Evolutionary conservation across 192 early-diverging fungal genomes (phyloP), one percentile per base, ranked within the genome.

Genomic region (Entomortierella lignicola): DNA sequence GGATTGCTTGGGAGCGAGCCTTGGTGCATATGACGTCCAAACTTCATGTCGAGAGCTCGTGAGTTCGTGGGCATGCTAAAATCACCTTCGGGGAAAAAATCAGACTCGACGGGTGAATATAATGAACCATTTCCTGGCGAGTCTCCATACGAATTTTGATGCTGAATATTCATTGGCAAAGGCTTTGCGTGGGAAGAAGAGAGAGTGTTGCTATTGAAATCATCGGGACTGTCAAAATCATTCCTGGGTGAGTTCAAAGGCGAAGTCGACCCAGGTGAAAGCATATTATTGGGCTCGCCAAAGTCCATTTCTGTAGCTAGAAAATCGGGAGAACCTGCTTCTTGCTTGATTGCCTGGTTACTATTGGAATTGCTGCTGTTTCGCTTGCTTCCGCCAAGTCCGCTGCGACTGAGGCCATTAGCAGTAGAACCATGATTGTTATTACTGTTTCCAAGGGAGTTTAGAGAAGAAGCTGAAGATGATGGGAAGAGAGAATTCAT

Each of bases 231-330:
- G 55, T 79, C 75, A 42, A 79, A 70, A 61, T 79, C 75, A 58
- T 79, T 73, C 55, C 68, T 59, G 52, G 83, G 83, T 23, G 83
- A 82, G 61, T 69, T 73, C 55, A 68, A 25, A 8, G 75, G 69
- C 30, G 83, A 79, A 27, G 41, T 81, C 20, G 81, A 73, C 13
- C 66, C 60, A 5, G 81, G 83, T 8, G 83, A 85, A 47, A 84
- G 57, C 59, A 82, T 60, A 29, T 55, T 81, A 37, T 64, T 56
- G 26, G 63, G 72, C 41, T 82, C 67, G 42, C 72, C 73, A 72
- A 70, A 82, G 44, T 84, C 83, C 74, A 84, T 73, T 41, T 82
- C 80, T 8, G 59, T n/a, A 37, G 44, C 32, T 34, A 79, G 37
- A 56, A 75, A 82, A 52, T 84, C 83, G 18, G 80, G 72, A 12